Conservation (phyloP, 139 green algal species). For the Chlamydomonas eustigma region DNA sequence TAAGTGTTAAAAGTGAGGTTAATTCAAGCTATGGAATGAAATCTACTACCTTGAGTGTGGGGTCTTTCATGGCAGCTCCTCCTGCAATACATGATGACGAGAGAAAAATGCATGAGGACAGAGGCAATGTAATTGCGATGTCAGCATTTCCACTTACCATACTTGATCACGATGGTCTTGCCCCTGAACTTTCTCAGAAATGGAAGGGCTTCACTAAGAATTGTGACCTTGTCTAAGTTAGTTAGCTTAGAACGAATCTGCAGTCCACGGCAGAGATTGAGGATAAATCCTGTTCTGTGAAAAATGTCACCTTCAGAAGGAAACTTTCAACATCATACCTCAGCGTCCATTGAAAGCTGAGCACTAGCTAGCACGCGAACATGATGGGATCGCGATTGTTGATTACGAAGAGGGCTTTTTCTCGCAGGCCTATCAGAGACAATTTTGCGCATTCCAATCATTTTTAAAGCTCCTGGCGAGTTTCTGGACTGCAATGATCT, state of each 20-base stretch:
- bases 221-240: conserved; percentile 70
- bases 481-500: too few species aligned
- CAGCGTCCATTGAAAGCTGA: background rate
- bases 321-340: conserved; percentile 3
- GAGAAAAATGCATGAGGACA: background rate
- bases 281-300: too few species aligned
- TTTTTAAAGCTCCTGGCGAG: too few species aligned
- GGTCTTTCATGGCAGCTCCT: conserved; percentile 97
- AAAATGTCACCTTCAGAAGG: too few species aligned
- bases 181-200: conserved; percentile 90
- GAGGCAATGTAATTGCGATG: background rate
- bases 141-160: conserved; percentile 28
- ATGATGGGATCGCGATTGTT: too few species aligned
- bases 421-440: too few species aligned
- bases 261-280: too few species aligned
- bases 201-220: conserved; percentile 94
- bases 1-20: background rate
- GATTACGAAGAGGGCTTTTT: too few species aligned
- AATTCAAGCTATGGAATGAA: background rate
- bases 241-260: conserved; percentile 35
- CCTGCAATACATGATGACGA: conserved; percentile 33
- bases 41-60: conserved; percentile 72
- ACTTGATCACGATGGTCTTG: conserved; percentile 98
- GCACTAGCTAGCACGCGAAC: background rate
- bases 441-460: too few species aligned